phyloP scores from a whole-genome alignment of 2,329 filamentous ascomycete genomes.

The Xylaria sp. region DNA sequence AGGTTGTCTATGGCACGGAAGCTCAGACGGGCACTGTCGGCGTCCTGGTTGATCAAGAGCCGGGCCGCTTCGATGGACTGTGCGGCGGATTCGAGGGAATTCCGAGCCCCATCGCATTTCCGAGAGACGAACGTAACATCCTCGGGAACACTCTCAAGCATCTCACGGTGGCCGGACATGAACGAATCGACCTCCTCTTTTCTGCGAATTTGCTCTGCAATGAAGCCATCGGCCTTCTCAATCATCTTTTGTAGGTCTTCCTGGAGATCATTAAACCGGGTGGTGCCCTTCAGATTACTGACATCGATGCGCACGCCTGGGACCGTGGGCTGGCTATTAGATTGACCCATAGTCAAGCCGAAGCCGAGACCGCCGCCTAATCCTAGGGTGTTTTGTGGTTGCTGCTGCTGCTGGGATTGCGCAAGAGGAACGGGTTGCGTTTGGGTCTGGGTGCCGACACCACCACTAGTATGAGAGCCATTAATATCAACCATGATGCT shows the following conservation, averaged over 20 bases:
- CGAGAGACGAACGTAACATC: slow-evolving; percentile 42
- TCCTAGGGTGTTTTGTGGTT: slow-evolving; percentile 14
- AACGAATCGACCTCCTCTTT: slow-evolving; percentile 71
- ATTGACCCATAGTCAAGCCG: slow-evolving; percentile 45
- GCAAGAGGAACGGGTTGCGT: slow-evolving; percentile 18
- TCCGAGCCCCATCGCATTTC: slow-evolving; percentile 42
- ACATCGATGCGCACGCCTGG: slow-evolving; percentile 75
- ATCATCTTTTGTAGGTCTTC: slow-evolving; percentile 77
- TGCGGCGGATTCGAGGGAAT: slow-evolving; percentile 37
- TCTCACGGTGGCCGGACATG: slow-evolving; percentile 52
- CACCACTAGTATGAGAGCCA: slow-evolving; percentile 16
- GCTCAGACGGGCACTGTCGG: slow-evolving; percentile 39
- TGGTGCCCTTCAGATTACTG: slow-evolving; percentile 74
- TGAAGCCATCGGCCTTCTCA: slow-evolving; percentile 69
- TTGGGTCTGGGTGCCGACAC: slow-evolving; percentile 22
- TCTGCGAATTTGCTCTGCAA: slow-evolving; percentile 72
- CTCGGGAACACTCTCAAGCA: slow-evolving; percentile 44
- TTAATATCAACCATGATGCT: neutral
- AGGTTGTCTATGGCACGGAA: slow-evolving; percentile 45
- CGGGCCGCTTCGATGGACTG: slow-evolving; percentile 40
- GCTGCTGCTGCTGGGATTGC: slow-evolving; percentile 25
- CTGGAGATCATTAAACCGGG: slow-evolving; percentile 84
- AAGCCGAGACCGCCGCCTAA: slow-evolving; percentile 28
- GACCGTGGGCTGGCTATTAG: slow-evolving; percentile 48
- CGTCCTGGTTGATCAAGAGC: slow-evolving; percentile 38